Evolutionary conservation across 2,329 filamentous ascomycete genomes (phyloP).

Genomic region (Ascochyta lentis): DNA sequence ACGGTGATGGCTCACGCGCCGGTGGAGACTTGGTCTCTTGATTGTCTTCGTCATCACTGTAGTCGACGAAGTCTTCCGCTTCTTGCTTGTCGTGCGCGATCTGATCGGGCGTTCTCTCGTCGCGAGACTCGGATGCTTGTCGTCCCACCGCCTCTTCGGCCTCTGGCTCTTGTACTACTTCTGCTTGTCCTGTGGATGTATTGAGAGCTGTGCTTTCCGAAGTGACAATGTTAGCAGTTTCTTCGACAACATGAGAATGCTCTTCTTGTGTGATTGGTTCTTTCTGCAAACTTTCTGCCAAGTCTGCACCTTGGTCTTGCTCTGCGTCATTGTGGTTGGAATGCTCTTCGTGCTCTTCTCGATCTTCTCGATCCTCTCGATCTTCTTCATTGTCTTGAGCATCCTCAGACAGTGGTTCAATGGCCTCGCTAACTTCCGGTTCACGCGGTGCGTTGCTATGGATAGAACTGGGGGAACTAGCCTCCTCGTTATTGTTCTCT

Average conservation of each 20-base stretch:
- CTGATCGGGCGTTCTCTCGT: conserved; percentile 15
- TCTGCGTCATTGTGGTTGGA: conserved; percentile 3
- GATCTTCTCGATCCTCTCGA: not conserved
- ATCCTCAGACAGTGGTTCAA: conserved; percentile 9
- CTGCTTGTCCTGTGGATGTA: not conserved
- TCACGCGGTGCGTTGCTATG: conserved; percentile 2
- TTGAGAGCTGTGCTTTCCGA: not conserved
- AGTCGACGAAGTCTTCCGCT: conserved; percentile 57
- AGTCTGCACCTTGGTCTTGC: not conserved
- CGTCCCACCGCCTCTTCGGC: not conserved
- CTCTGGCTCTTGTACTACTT: not conserved
- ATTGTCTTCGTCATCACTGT: conserved; percentile 56
- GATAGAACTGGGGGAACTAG: conserved; percentile 5
- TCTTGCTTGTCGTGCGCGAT: conserved; percentile 25
- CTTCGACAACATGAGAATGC: not conserved
- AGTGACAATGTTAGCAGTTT: conserved; percentile 1
- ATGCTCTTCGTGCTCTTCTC: conserved; percentile 2
- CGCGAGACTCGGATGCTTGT: not conserved
- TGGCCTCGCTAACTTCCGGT: conserved; percentile 7
- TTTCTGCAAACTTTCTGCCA: conserved; percentile 5
- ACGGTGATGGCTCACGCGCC: conserved; percentile 29
- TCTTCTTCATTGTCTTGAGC: conserved; percentile 2
- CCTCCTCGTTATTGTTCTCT: conserved; percentile 13
- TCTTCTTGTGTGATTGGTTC: not conserved
- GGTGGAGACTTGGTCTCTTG: conserved; percentile 16